Conservation (phyloP, 2,329 filamentous ascomycete genomes). For the Paracamarosporium sp. region DNA sequence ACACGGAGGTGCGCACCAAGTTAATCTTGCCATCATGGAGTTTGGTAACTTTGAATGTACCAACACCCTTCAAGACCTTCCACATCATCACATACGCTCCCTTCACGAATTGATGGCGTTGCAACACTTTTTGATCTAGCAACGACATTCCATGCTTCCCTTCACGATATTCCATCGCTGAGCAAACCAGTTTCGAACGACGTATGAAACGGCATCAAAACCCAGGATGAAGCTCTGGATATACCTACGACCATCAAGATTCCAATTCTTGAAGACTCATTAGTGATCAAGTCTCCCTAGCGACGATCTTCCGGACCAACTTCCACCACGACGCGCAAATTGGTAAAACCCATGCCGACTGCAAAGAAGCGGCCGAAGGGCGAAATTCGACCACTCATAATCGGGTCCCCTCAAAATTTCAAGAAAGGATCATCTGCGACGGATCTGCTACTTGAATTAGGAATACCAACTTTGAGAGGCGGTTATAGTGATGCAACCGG, state of each 20-base stretch:
- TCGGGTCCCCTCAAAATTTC: background rate
- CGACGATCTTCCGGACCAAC: background rate
- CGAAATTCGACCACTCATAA: background rate
- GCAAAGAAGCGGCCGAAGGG: background rate
- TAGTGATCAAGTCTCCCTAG: background rate
- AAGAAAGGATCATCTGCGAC: background rate
- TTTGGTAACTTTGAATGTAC: background rate
- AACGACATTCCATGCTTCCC: background rate
- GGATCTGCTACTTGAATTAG: background rate
- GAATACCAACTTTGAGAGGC: background rate
- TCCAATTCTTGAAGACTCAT: background rate
- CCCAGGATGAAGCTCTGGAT: background rate
- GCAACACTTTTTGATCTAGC: background rate
- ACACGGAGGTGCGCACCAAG: background rate
- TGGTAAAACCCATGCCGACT: background rate
- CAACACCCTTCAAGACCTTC: background rate
- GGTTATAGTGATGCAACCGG: background rate
- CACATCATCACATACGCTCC: background rate
- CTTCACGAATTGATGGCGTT: background rate
- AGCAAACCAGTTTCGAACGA: background rate
- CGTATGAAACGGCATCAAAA: background rate
- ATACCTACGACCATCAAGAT: background rate
- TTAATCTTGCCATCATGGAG: background rate
- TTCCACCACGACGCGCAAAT: background rate
- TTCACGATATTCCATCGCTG: background rate